These are phyloP conservation scores for Linaria vulgaris DNA, from an alignment of 257 asterid genomes.

Conservation along the genomic window DNA sequence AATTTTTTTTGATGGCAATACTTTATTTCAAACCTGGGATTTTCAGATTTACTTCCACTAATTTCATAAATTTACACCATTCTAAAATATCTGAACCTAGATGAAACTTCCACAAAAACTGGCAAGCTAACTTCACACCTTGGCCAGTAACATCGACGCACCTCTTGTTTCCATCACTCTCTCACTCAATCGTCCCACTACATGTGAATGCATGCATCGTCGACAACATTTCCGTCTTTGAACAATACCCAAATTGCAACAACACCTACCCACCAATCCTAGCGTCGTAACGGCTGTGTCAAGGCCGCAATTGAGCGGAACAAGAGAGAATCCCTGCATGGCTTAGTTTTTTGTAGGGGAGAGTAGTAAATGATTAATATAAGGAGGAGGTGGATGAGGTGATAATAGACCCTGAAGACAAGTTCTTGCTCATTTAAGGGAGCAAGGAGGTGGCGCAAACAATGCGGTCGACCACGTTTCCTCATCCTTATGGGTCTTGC, in stretches of 20 bases:
- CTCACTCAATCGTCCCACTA: constrained; percentile 78
- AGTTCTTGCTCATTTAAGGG: constrained; percentile 45
- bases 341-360: constrained; percentile 10
- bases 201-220: constrained; percentile 50
- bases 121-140: constrained; percentile 51
- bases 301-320: constrained; percentile 49
- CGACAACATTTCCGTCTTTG: constrained; percentile 1
- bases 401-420: too few relatives aligned
- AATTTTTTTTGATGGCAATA: too few relatives aligned
- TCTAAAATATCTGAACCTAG: too few relatives aligned
- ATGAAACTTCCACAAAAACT: constrained; percentile 82
- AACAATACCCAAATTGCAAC: constrained; percentile 43
- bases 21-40: too few relatives aligned
- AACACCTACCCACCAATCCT: constrained; percentile 84
- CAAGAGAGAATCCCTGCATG: constrained; percentile 47
- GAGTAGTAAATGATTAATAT: too few relatives aligned
- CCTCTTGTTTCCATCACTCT: constrained; percentile 48
- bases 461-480: constrained; percentile 76
- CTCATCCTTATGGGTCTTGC: constrained; percentile 82
- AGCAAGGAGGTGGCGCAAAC: constrained; percentile 46
- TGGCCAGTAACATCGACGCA: constrained; percentile 49
- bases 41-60: too few relatives aligned
- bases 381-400: too few relatives aligned
- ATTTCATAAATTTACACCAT: too few relatives aligned
- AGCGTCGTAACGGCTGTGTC: constrained; percentile 47